Conservation (phyloP, 441 rosid species). For the Arabidopsis lyrata region DNA sequence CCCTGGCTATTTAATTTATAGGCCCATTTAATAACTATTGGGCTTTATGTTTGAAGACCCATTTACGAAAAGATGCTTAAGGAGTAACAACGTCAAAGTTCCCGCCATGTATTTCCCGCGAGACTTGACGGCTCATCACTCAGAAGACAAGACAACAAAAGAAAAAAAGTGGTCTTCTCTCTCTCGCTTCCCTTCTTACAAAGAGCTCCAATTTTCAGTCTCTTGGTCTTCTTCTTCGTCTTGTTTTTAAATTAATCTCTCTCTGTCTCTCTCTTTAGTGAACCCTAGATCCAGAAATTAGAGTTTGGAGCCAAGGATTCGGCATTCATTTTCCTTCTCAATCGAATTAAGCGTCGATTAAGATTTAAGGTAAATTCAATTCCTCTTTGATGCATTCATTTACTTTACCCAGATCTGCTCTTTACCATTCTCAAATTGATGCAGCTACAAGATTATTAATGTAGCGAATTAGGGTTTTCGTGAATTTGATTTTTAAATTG, state of each 20-base stretch:
- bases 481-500: background rate
- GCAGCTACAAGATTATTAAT: background rate
- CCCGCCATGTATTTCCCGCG: constrained; percentile 37
- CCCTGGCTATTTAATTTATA: background rate
- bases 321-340: background rate
- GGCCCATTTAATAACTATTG: constrained; percentile 30
- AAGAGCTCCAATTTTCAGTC: background rate
- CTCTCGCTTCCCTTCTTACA: background rate
- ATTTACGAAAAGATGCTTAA: background rate
- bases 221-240: background rate
- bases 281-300: constrained; percentile 27
- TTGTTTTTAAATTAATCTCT: background rate
- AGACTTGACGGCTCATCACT: background rate
- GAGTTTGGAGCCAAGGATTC: constrained; percentile 21
- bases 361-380: constrained; percentile 29
- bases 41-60: background rate
- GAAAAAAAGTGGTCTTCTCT: background rate
- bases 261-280: background rate
- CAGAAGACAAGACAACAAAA: too few relatives aligned
- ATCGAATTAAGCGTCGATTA: background rate
- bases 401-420: background rate
- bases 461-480: constrained; percentile 36
- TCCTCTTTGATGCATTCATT: constrained; percentile 5
- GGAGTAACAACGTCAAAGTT: background rate
- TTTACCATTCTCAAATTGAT: background rate